phyloP scores from a whole-genome alignment of 495 filamentous ascomycete genomes.

The Trichoderma asperelloides region DNA sequence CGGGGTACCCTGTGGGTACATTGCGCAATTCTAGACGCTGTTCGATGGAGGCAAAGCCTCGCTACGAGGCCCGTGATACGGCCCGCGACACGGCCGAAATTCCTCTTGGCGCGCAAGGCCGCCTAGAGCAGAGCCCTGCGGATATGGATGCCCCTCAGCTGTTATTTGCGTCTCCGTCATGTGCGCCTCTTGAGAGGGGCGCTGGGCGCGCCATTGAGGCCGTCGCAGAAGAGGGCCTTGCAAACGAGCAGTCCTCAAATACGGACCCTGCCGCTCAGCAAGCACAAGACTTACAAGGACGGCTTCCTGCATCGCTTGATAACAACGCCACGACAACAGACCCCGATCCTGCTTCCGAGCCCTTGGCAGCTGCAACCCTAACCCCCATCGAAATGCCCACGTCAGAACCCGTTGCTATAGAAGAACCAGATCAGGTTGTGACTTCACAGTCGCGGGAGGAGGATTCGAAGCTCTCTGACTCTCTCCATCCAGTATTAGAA shows the following conservation, averaged over 20 bases:
- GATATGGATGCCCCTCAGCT: not conserved
- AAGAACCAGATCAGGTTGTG: not conserved
- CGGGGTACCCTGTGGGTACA: not conserved
- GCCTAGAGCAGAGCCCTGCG: not conserved
- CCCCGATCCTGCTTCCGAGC: not conserved
- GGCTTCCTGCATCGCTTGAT: not conserved
- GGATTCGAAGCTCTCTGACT: not conserved
- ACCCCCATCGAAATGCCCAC: not conserved
- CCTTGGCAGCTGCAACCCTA: not conserved
- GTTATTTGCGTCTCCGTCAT: not conserved
- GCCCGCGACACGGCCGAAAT: not conserved
- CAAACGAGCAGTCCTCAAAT: not conserved
- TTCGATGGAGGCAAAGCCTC: not conserved
- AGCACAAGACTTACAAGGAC: not conserved
- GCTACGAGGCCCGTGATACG: not conserved
- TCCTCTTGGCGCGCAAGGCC: not conserved
- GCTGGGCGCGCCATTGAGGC: not conserved
- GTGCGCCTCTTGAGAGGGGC: not conserved
- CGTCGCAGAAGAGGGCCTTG: not conserved
- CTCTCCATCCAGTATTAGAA: not conserved
- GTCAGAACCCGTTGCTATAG: not conserved
- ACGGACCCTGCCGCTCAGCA: not conserved
- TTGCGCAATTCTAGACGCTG: not conserved
- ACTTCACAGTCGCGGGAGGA: not conserved
- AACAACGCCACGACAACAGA: not conserved